These are phyloP conservation scores for Kuraishia hungarica DNA, from an alignment of 805 yeast genomes.

Conservation along the genomic window DNA sequence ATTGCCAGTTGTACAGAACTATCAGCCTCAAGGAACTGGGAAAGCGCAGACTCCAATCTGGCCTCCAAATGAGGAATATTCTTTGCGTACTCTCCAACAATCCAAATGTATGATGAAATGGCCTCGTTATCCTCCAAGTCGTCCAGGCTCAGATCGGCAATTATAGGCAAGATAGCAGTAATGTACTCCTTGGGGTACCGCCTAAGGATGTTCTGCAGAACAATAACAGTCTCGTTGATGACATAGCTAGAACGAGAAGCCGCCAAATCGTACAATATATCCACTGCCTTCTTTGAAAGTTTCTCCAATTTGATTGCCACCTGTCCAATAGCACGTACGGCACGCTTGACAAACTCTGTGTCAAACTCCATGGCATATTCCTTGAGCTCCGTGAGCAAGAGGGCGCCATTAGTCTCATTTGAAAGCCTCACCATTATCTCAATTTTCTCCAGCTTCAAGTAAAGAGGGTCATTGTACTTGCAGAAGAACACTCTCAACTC, in stretches of 20 bases:
- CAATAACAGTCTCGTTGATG: slow-evolving; percentile 51
- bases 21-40: slow-evolving; percentile 50
- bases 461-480: slow-evolving; percentile 78
- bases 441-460: slow-evolving; percentile 67
- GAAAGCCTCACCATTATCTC: slow-evolving; percentile 69
- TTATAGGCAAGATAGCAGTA: slow-evolving; percentile 46
- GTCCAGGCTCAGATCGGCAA: slow-evolving; percentile 35
- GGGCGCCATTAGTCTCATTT: slow-evolving; percentile 45
- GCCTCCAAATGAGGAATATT: slow-evolving; percentile 46
- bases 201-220: slow-evolving; percentile 58
- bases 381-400: slow-evolving; percentile 60
- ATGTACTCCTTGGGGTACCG: slow-evolving; percentile 49
- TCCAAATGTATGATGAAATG: slow-evolving; percentile 56
- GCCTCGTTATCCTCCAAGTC: slow-evolving; percentile 41
- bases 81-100: slow-evolving; percentile 62
- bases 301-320: slow-evolving; percentile 57
- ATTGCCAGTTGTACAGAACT: slow-evolving; percentile 51
- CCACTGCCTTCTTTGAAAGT: slow-evolving; percentile 49
- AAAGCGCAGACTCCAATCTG: slow-evolving; percentile 36
- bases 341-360: slow-evolving; percentile 59
- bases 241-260: slow-evolving; percentile 58
- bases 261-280: slow-evolving; percentile 47
- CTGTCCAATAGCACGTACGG: slow-evolving; percentile 63
- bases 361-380: slow-evolving; percentile 86
- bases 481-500: slow-evolving; percentile 87